Evolutionary conservation across 805 yeast species (phyloP).

Genomic region (Hanseniaspora occidentalis): DNA sequence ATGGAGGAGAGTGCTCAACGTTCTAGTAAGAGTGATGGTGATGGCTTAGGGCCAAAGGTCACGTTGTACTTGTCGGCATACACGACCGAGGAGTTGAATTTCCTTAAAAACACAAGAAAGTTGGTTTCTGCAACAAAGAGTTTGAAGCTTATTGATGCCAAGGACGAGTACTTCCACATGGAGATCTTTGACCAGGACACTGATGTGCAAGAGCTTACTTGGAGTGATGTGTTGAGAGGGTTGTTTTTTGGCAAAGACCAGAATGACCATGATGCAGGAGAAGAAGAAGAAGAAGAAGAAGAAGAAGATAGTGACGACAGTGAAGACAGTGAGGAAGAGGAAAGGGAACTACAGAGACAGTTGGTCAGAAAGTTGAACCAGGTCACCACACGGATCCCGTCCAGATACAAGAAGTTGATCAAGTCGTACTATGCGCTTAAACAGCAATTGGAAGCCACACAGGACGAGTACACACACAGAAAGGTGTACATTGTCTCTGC

Average conservation of each 20-base stretch:
- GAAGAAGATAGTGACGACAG: not conserved
- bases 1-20: too few species aligned
- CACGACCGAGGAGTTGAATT: slow-evolving; percentile 48
- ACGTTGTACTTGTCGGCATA: slow-evolving; percentile 37
- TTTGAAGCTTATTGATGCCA: slow-evolving; percentile 43
- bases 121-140: slow-evolving; percentile 59
- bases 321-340: not conserved
- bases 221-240: not conserved
- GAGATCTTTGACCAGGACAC: slow-evolving; percentile 20
- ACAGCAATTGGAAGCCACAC: too few species aligned
- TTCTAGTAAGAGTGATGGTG: too few species aligned
- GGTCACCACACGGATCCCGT: not conserved
- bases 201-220: slow-evolving; percentile 34
- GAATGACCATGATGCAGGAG: slow-evolving; percentile 2
- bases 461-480: not conserved
- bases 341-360: not conserved
- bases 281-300: slow-evolving; percentile 1
- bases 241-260: slow-evolving; percentile 2
- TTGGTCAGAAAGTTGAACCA: not conserved
- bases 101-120: slow-evolving; percentile 38
- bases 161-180: slow-evolving; percentile 12
- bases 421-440: not conserved
- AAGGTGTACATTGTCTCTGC: not conserved
- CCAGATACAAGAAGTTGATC: slow-evolving; percentile 1
- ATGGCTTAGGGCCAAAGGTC: not conserved